Percentiles rank a stretch among this genome's conserved stretches.
These are phyloP conservation scores for Russula ochroleuca DNA, from an alignment of 768 basidiomycete genomes.

Conservation along the genomic window DNA sequence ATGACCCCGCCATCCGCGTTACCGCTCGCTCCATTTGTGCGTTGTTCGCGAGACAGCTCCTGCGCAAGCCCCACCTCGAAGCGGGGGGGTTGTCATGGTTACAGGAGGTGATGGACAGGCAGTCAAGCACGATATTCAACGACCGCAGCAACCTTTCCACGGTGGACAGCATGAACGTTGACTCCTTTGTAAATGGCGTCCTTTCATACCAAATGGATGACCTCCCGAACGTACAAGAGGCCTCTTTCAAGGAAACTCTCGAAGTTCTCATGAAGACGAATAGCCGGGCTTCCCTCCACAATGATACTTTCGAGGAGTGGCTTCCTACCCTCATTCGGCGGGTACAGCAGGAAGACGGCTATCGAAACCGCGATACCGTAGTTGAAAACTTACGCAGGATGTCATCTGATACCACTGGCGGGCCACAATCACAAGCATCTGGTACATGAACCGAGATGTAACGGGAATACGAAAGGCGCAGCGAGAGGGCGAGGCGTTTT, in stretches of 20 bases:
- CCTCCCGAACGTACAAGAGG: background rate
- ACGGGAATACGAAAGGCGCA: background rate
- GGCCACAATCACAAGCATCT: background rate
- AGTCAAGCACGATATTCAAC: background rate
- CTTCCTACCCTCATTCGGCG: constrained; percentile 1
- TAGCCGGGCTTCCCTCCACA: background rate
- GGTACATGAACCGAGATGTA: background rate
- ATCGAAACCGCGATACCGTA: background rate
- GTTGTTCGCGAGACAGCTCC: background rate
- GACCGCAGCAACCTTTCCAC: background rate
- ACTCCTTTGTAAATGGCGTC: background rate
- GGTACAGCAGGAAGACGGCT: background rate
- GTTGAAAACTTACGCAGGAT: background rate
- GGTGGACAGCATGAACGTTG: background rate
- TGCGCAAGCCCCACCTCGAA: background rate
- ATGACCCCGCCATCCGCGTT: background rate
- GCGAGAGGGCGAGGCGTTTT: background rate
- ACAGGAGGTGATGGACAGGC: background rate
- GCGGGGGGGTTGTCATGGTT: background rate
- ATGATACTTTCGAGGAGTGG: background rate
- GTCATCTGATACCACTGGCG: background rate
- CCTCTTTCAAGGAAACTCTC: constrained; percentile 3
- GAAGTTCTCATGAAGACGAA: constrained; percentile 1
- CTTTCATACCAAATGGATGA: background rate
- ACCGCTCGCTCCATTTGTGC: constrained; percentile 4